Evolutionary conservation across 345 rosid species (phyloP), one percentile per base, ranked within the genome.

Genomic region (Citrus maxima): DNA sequence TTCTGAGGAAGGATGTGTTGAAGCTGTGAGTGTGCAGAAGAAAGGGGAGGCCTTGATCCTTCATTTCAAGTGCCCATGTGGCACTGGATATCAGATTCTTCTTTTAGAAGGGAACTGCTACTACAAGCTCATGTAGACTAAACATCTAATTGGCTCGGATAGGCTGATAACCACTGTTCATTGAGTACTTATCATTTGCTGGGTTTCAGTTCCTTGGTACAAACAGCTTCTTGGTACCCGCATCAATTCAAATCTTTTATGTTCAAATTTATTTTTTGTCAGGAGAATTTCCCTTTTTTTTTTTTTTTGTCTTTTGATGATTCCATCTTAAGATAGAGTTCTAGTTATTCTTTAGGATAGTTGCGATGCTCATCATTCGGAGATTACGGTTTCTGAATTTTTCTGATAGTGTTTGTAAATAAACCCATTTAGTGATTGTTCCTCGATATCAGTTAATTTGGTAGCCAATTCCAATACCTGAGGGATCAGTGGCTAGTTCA

Each of bases 71-170:
- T 89, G 92, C 55, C 87, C 89, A 1, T 85, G 90, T 5, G 80
- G 85, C 51, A 83, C 79, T 72, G 86, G 87, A 55, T 89, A 84
- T 75, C 81, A 86, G 75, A 81, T 89, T 76, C 88, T 70, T 25
- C 59, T 70, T 59, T 46, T 27, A 0, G 73, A 35, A 19, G 58
- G 58, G 37, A 70, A 46, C 35, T 70, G 73, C n/a, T 70, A 83
- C 83, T 90, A 87, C 88, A 90, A 88, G 80, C 93, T 89, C 54
- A 30, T 85, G 66, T 88, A 84, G 81, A 61, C 27, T 30, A 67
- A 38, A 42, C 65, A 10, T 24, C 46, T 72, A 25, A 49, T 67
- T 46, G 32, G 65, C 27, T 67, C 59, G 8, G 13, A 60, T 28
- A 37, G 14, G 30, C 51, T 60, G 70, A 70, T 54, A 72, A 13